Percentiles rank a stretch among this genome's conserved stretches.
Evolutionary conservation across 352 stramenopile genomes (phyloP).

Genomic region (Pythium guiyangense): DNA sequence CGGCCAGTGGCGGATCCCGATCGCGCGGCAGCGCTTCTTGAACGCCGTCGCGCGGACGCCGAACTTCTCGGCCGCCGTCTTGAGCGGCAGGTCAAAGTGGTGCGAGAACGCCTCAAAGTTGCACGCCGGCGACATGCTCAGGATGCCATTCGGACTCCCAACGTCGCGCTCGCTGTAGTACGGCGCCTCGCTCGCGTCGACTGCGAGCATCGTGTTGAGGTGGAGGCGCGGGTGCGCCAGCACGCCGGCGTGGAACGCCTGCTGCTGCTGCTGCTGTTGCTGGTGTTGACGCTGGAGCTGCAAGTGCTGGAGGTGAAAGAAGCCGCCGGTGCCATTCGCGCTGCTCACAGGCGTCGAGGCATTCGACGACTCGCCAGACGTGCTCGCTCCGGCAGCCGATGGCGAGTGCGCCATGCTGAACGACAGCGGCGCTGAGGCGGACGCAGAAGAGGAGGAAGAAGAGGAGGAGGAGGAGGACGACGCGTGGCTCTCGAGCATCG

Average conservation of each 20-base stretch:
- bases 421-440: neutral
- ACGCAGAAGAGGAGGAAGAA: no score
- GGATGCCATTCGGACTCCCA: slow-evolving; percentile 19
- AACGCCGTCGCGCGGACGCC: slow-evolving; percentile 67
- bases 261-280: slow-evolving; percentile 10
- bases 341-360: slow-evolving; percentile 2
- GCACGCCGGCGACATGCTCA: slow-evolving; percentile 36
- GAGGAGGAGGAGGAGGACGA: neutral
- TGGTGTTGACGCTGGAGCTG: neutral
- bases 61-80: slow-evolving; percentile 69
- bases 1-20: slow-evolving; percentile 69
- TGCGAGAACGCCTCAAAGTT: slow-evolving; percentile 70
- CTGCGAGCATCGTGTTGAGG: slow-evolving; percentile 28
- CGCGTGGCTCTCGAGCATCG: neutral
- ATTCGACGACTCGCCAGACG: slow-evolving; percentile 4
- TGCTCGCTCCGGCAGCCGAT: slow-evolving; percentile 1
- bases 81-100: slow-evolving; percentile 66
- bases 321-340: neutral
- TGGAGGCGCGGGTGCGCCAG: slow-evolving; percentile 9
- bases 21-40: slow-evolving; percentile 70
- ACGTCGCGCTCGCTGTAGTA: slow-evolving; percentile 19
- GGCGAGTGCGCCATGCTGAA: slow-evolving; percentile 3
- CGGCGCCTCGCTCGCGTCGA: slow-evolving; percentile 16
- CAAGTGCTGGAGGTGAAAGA: neutral
- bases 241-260: slow-evolving; percentile 1